Evolutionary conservation across 1,284 basidiomycete species (phyloP).

Genomic region (Naganishia liquefaciens): DNA sequence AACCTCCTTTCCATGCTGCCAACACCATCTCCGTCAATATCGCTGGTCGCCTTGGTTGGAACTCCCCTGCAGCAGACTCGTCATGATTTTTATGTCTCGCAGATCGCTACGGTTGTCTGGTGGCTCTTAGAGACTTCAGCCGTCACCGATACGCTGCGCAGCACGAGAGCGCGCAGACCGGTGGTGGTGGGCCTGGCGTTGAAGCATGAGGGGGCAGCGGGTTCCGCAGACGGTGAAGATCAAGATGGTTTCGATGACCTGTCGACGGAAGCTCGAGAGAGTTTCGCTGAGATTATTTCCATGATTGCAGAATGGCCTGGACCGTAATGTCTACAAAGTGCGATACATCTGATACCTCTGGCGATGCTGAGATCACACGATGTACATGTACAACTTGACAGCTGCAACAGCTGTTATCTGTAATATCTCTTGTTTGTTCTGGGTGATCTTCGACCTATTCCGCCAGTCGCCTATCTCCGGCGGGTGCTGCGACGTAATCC

Average conservation of each 20-base stretch:
- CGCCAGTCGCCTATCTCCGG: background rate
- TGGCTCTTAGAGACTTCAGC: conserved; percentile 55
- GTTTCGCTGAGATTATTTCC: conserved; percentile 69
- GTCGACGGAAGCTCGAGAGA: conserved; percentile 48
- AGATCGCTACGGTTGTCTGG: conserved; percentile 84
- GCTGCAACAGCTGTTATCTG: too few species aligned
- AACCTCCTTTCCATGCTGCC: conserved; percentile 57
- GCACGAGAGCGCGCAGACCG: conserved; percentile 36
- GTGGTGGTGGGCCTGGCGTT: conserved; percentile 50
- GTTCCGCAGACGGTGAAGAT: conserved; percentile 26
- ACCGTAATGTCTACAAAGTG: too few species aligned
- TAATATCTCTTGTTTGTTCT: too few species aligned
- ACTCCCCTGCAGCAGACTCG: conserved; percentile 64
- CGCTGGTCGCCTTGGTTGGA: conserved; percentile 75
- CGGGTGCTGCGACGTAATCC: conserved; percentile 5
- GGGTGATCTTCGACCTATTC: too few species aligned
- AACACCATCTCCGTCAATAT: conserved; percentile 68
- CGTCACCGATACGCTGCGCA: conserved; percentile 12
- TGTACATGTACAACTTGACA: background rate
- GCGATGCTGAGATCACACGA: background rate
- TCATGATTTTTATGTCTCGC: conserved; percentile 77
- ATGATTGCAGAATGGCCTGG: conserved; percentile 60
- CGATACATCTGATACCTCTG: background rate
- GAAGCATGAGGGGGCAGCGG: background rate
- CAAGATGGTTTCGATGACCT: conserved; percentile 31